Evolutionary conservation across 225 moss, liverwort and hornwort genomes (phyloP), one percentile per base, ranked within the genome.

Genomic region (Physcomitrium patens): DNA sequence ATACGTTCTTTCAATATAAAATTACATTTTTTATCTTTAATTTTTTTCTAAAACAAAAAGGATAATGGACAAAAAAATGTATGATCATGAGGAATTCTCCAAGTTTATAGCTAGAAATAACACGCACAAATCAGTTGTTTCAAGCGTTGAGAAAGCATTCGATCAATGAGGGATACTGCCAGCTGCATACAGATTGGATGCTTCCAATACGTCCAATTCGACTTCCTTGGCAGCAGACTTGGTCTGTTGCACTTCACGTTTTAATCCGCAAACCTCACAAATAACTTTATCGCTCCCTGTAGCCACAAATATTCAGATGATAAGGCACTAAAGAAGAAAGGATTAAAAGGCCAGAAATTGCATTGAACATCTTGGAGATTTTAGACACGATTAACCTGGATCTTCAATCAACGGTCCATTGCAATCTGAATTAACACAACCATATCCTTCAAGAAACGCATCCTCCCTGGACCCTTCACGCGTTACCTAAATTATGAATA

Each of bases 361-460:
- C 41, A 54, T 9, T n/a, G 45, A 37, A 23, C 46, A 64, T 18
- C 60, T 74, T 44, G 22, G 77, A 65, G 28, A 66, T 17, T 43
- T 66, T 17, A 74, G 72, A 69, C 13, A 19, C 43, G 59, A 49
- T 2, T 37, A 28, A 93, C 97, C 90, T 75, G 52, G 75, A 9
- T 89, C 83, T 66, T 74, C 70, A 60, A 86, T 66, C 56, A 87
- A 79, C 44, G 90, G 84, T 52, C 91, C 94, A 48, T 86, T 77
- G 70, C 94, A 95, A 50, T 78, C 73, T 63, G 75, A 55, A 58
- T 87, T 82, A n/a, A 80, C 52, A 82, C 97, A 99, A 64, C 77
- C 86, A 66, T 82, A 95, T 37, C 95, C 93, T 70, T 99, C 94
- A 69, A 93, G 83, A 65, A 91, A 85, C n/a, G 90, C 87, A 72